Evolutionary conservation across 2,329 filamentous ascomycete genomes (phyloP).

Genomic region (Fusarium musae): DNA sequence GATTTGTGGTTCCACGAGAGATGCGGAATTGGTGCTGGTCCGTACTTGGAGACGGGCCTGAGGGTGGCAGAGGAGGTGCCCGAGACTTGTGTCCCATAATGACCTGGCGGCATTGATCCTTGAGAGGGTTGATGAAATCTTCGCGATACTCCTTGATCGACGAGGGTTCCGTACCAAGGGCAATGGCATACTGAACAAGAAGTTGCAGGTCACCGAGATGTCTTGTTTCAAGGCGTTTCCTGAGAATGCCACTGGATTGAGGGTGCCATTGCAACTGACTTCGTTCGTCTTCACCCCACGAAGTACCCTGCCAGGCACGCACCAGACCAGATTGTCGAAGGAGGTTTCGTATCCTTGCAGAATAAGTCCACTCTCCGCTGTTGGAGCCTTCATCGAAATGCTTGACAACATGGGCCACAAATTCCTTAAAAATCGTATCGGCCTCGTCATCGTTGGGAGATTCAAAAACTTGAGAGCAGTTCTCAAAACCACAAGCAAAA

Average conservation of each 20-base stretch:
- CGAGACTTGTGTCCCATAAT: conserved; percentile 50
- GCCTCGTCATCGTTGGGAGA: conserved; percentile 54
- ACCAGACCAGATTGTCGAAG: conserved; percentile 53
- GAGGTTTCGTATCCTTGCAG: conserved; percentile 57
- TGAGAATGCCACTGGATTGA: conserved; percentile 54
- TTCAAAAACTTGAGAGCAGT: conserved; percentile 58
- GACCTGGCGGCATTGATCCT: conserved; percentile 50
- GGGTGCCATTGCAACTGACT: conserved; percentile 55
- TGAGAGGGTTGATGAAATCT: conserved; percentile 51
- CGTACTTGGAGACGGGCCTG: conserved; percentile 41
- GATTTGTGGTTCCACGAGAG: conserved; percentile 49
- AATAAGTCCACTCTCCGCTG: conserved; percentile 57
- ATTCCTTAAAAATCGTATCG: conserved; percentile 55
- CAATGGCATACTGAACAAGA: conserved; percentile 54
- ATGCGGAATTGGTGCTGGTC: conserved; percentile 53
- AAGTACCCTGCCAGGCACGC: conserved; percentile 51
- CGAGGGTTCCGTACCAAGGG: conserved; percentile 50
- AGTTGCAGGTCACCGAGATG: conserved; percentile 55
- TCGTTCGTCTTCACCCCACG: conserved; percentile 50
- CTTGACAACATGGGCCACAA: conserved; percentile 59
- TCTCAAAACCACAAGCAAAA: conserved; percentile 61
- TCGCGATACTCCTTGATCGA: conserved; percentile 45
- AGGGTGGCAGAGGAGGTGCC: conserved; percentile 38
- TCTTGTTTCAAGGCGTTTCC: conserved; percentile 58
- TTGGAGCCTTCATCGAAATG: conserved; percentile 58